phyloP scores from a whole-genome alignment of 2,329 filamentous ascomycete species.

The Nemania sp. region DNA sequence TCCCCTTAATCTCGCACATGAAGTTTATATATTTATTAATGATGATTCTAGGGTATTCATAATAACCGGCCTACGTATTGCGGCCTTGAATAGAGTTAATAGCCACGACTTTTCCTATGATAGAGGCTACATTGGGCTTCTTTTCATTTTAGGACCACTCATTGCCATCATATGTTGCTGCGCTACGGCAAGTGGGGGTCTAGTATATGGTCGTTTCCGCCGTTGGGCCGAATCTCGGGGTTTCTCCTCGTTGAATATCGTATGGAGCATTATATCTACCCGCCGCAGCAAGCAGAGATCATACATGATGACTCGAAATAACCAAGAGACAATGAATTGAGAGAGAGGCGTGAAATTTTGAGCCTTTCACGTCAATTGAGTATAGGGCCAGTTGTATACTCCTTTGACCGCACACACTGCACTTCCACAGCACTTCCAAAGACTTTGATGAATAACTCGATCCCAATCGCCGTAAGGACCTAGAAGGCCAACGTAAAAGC shows the following conservation, averaged over 20 bases:
- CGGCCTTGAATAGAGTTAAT: constrained; percentile 27
- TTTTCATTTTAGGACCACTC: constrained; percentile 27
- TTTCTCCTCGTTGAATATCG: constrained; percentile 2
- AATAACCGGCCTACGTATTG: constrained; percentile 28
- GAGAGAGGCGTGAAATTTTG: no score
- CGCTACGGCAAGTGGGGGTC: neutral
- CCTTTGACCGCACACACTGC: no score
- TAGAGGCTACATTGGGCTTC: constrained; percentile 26
- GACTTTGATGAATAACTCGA: no score
- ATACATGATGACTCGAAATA: neutral
- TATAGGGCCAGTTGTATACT: no score
- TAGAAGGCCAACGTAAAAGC: no score
- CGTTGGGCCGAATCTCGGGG: neutral
- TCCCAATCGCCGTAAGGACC: no score
- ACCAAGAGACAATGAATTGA: no score
- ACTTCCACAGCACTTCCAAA: no score
- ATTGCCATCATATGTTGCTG: constrained; percentile 28
- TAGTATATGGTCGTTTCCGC: neutral
- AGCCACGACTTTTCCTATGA: constrained; percentile 29
- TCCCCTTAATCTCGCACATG: neutral
- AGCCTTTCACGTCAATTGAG: no score
- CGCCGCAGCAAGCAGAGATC: neutral
- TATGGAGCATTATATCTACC: neutral
- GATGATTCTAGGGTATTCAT: constrained; percentile 16
- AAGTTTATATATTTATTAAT: constrained; percentile 1